phyloP scores from a whole-genome alignment of 768 basidiomycete species.

The Hypsizygus marmoreus region DNA sequence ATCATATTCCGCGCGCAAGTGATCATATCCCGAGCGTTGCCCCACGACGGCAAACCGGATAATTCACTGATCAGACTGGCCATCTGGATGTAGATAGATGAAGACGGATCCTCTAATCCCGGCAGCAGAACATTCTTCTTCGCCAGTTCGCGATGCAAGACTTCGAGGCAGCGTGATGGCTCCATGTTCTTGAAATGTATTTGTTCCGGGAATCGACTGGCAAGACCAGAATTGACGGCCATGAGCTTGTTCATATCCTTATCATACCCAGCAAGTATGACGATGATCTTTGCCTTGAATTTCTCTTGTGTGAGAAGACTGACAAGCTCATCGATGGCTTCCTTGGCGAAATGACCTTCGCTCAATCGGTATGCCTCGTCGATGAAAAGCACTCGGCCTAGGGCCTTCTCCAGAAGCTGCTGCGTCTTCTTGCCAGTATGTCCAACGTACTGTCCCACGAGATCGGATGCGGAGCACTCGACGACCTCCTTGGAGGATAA shows the following conservation, averaged over 20 bases:
- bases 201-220: conserved; percentile 69
- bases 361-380: conserved; percentile 71
- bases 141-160: conserved; percentile 49
- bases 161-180: conserved; percentile 47
- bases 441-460: conserved; percentile 70
- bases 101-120: conserved; percentile 35
- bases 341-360: conserved; percentile 65
- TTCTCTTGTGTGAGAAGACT: conserved; percentile 58
- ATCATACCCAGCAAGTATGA: conserved; percentile 73
- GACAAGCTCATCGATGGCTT: conserved; percentile 74
- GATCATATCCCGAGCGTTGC: conserved; percentile 68
- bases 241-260: conserved; percentile 65
- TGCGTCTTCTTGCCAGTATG: conserved; percentile 71
- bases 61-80: conserved; percentile 40
- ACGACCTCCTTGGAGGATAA: conserved; percentile 48
- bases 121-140: conserved; percentile 42
- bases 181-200: conserved; percentile 55
- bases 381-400: conserved; percentile 69
- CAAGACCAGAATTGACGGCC: conserved; percentile 58
- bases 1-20: conserved; percentile 53
- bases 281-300: conserved; percentile 60
- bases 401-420: conserved; percentile 61
- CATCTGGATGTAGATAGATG: conserved; percentile 35
- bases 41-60: conserved; percentile 56
- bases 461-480: conserved; percentile 70